Conservation (phyloP, 345 rosid genomes). For the Brassica cretica region DNA sequence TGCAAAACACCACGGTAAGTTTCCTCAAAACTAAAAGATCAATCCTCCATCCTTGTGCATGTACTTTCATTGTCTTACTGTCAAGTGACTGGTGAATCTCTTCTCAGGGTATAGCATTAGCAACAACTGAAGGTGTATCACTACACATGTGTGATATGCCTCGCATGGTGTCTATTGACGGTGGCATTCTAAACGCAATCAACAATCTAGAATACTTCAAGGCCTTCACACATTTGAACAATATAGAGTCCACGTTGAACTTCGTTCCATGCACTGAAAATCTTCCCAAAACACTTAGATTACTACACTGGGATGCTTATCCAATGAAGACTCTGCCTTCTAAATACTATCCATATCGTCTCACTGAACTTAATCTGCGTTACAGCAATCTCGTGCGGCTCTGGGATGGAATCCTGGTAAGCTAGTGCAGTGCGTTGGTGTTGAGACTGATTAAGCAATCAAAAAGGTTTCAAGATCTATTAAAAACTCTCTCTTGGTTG, state of each 20-base stretch:
- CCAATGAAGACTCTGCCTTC: constrained; percentile 13
- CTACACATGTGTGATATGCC: constrained; percentile 24
- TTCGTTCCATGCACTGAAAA: constrained; percentile 3
- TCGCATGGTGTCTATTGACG: not conserved
- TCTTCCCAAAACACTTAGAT: not conserved
- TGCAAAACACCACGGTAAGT: constrained; percentile 17
- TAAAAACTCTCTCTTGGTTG: not conserved
- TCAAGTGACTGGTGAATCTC: not conserved
- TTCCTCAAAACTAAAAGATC: not conserved
- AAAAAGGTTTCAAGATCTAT: not conserved
- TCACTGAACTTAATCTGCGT: constrained; percentile 15
- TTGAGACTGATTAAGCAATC: not conserved
- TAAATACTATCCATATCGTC: not conserved
- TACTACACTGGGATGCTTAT: constrained; percentile 29
- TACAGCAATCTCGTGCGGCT: constrained; percentile 17
- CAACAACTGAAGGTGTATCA: constrained; percentile 1
- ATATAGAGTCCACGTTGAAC: not conserved
- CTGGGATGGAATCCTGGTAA: constrained; percentile 23
- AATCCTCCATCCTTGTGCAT: not conserved
- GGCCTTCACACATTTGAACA: constrained; percentile 7
- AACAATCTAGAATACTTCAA: constrained; percentile 22
- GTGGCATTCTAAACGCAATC: not conserved
- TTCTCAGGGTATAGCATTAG: not conserved
- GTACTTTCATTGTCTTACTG: not conserved
- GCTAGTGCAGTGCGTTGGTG: not conserved